Conservation (phyloP, 306 rosid species). For the Pyrus bretschneideri region DNA sequence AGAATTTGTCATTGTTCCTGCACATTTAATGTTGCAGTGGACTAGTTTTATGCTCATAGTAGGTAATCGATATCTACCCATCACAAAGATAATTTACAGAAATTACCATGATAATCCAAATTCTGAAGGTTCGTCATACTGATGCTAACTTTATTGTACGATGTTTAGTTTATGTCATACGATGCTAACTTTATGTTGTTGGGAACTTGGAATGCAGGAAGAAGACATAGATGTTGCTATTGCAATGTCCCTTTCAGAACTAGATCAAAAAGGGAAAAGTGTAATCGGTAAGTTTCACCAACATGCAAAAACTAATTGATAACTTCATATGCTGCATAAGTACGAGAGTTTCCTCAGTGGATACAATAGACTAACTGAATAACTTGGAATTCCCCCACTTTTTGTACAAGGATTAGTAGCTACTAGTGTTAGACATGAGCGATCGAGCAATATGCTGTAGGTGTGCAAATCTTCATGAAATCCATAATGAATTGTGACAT, state of each 20-base stretch:
- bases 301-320: neutral
- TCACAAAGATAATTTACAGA: conserved; percentile 11
- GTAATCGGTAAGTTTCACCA: conserved; percentile 47
- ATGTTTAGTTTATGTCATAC: neutral
- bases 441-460: neutral
- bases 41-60: conserved; percentile 11
- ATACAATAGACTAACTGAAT: neutral
- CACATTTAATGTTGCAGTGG: neutral
- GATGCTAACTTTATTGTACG: neutral
- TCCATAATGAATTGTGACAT: neutral
- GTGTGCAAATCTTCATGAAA: neutral
- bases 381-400: neutral
- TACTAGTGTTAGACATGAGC: neutral
- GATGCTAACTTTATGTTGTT: neutral
- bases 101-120: conserved; percentile 20
- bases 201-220: conserved; percentile 49
- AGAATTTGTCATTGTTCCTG: neutral
- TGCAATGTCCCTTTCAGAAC: conserved; percentile 69
- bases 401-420: neutral
- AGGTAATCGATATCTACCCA: neutral
- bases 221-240: conserved; percentile 61
- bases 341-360: neutral
- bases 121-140: conserved; percentile 6
- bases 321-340: neutral
- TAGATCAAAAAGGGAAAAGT: conserved; percentile 48